Evolutionary conservation across 176 grass and related monocot genomes (phyloP).

Genomic region (Tuctoria greenei): DNA sequence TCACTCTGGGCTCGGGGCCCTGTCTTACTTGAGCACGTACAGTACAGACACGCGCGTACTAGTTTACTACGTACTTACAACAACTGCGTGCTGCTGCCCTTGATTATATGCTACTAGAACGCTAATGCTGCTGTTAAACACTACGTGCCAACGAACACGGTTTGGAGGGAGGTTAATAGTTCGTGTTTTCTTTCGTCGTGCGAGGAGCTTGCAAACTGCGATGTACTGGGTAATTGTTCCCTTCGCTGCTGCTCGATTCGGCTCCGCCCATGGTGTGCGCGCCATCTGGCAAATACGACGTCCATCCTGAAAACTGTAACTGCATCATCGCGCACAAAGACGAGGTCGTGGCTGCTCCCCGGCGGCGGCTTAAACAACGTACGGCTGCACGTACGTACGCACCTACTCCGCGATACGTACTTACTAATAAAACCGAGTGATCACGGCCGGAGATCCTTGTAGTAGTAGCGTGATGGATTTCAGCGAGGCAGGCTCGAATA

Average conservation of each 20-base stretch:
- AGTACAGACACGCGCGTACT: background rate
- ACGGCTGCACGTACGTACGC: too few species aligned
- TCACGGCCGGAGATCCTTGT: constrained; percentile 17
- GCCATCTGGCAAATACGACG: background rate
- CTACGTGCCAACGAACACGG: background rate
- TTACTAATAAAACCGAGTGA: background rate
- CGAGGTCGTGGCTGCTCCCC: background rate
- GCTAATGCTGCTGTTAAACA: background rate
- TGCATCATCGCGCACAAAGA: too few species aligned
- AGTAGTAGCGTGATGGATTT: background rate
- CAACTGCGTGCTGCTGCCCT: background rate
- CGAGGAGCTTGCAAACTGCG: background rate
- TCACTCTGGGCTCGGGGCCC: background rate
- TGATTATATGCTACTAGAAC: background rate
- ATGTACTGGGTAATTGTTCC: background rate
- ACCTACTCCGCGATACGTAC: background rate
- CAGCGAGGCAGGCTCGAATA: background rate
- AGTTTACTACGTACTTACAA: too few species aligned
- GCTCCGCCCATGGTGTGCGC: too few species aligned
- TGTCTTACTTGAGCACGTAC: background rate
- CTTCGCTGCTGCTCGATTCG: background rate
- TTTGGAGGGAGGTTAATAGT: background rate
- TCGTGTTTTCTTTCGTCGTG: background rate
- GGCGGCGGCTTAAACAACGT: background rate
- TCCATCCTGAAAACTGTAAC: background rate